phyloP scores from a whole-genome alignment of 495 filamentous ascomycete genomes.

The Annulohypoxylon nitens region DNA sequence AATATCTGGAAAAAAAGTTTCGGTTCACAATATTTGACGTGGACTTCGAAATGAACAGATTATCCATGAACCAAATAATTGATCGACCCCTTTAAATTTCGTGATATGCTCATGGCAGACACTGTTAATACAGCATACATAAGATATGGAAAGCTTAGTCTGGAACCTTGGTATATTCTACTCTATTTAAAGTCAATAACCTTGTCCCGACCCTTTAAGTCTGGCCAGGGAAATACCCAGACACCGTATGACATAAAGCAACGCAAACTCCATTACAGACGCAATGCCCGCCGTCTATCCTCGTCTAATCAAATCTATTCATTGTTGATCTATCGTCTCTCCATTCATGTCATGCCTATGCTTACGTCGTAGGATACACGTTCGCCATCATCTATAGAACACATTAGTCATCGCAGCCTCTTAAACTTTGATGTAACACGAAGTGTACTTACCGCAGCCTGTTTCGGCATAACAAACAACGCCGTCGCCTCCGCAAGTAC shows the following conservation, averaged over 20 bases:
- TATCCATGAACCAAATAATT: too few relatives aligned
- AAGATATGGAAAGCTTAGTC: background rate
- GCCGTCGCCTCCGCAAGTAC: constrained; percentile 84
- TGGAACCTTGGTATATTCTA: background rate
- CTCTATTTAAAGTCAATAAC: background rate
- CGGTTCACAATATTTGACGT: background rate
- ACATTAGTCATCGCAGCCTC: constrained; percentile 15
- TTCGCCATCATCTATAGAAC: constrained; percentile 58
- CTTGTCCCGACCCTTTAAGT: background rate
- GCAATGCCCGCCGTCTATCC: constrained; percentile 16
- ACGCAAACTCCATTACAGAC: constrained; percentile 35
- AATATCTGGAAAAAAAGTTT: background rate
- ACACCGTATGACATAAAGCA: constrained; percentile 16
- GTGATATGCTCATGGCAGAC: background rate
- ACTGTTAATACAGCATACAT: too few relatives aligned
- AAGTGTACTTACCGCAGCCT: constrained; percentile 73
- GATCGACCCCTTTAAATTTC: background rate
- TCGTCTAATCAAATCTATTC: constrained; percentile 32
- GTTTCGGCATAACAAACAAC: constrained; percentile 89
- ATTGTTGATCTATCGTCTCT: constrained; percentile 11
- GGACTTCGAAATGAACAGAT: background rate
- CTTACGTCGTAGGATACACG: constrained; percentile 54
- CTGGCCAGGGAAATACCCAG: background rate
- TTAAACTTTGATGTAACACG: background rate
- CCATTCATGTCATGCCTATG: background rate